Base-by-base conservation (phyloP, 1,139 yeast species). In the Ashbya aceris region DNA sequence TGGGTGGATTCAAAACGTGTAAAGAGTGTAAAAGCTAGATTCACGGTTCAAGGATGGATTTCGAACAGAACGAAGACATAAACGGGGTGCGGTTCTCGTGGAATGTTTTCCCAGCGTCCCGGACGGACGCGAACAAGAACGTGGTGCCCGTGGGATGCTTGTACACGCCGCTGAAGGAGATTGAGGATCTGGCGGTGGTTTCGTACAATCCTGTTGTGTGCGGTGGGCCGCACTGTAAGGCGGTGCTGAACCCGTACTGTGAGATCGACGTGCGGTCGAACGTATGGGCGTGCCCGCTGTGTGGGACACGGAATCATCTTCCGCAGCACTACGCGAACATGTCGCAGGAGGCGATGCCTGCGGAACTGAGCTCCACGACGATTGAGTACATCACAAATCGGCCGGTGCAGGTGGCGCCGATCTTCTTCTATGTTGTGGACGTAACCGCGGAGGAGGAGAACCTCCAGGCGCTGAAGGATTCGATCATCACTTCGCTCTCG, bases 381-480 rank as follows among this genome's bases (percentile, higher is more conserved):
- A 82, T 89, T 49, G 99, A 91, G 67, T 91, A 93, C 62, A 79
- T 89, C 48, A 76, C 93, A 37, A 76, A 85, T 28, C 79, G 95
- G 60, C 96, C 96, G 3, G 93, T 83, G 14, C 85, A 79, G 55
- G 76, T 78, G 46, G 96, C 97, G 11, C 98, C 98, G n/a, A 77
- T 89, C 48, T 91, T 89, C 63, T 68, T 87, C 51, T 86, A 86
- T 61, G 93, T 87, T 30, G 80, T 91, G 53, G 99, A 91, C 64
- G 71, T 89, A 50, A 91, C 98, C 61, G 96, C 93, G 64, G 97
- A 93, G 58, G 86, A 79, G 45, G 98, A 91, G 56, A 91, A 87
- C 63, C 72, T 91, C 59, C 78, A 81, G 61, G 91, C 96, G 8
- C 73, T 91, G 63, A 86, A 86, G 62, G 96, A 87, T 54, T 76